Conservation (phyloP, 495 filamentous ascomycete genomes). For the Penicillium arizonense region DNA sequence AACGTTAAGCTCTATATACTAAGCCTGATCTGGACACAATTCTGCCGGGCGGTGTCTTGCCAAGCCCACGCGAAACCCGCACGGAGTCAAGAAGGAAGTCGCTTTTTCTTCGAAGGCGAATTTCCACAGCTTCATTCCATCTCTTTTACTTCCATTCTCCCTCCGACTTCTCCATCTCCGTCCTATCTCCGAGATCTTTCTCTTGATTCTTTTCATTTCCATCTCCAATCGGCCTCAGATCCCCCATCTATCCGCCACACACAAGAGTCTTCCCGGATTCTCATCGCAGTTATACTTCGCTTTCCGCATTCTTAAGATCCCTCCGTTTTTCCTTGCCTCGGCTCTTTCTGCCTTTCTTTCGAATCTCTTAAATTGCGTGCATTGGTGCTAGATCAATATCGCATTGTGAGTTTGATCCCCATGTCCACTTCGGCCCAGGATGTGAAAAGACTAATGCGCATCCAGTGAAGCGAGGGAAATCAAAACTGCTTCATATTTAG, state of each 20-base stretch:
- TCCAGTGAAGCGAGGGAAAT: conserved; percentile 20
- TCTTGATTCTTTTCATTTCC: conserved; percentile 9
- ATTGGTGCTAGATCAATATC: conserved; percentile 25
- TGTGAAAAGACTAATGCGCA: conserved; percentile 5
- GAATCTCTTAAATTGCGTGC: conserved; percentile 23
- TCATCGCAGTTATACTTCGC: conserved; percentile 23
- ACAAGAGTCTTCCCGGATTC: conserved; percentile 29
- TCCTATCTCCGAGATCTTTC: conserved; percentile 5
- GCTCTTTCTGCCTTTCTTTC: conserved; percentile 19
- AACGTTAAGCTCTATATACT: no score
- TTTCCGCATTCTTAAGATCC: conserved; percentile 15
- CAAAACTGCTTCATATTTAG: conserved; percentile 15
- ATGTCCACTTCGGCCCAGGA: conserved; percentile 4
- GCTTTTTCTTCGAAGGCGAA: conserved; percentile 33
- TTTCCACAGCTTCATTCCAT: conserved; percentile 29
- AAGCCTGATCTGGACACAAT: background rate
- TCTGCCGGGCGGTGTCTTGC: conserved; percentile 30
- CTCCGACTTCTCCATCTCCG: conserved; percentile 8
- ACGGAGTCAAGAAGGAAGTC: conserved; percentile 29
- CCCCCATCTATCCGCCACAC: conserved; percentile 15
- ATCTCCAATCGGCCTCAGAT: conserved; percentile 1
- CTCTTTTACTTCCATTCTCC: conserved; percentile 13
- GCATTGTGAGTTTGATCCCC: conserved; percentile 34
- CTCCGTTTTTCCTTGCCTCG: conserved; percentile 3
- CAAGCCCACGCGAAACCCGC: conserved; percentile 32